phyloP scores from a whole-genome alignment of 2,329 filamentous ascomycete genomes.

The Phialophora expanda region DNA sequence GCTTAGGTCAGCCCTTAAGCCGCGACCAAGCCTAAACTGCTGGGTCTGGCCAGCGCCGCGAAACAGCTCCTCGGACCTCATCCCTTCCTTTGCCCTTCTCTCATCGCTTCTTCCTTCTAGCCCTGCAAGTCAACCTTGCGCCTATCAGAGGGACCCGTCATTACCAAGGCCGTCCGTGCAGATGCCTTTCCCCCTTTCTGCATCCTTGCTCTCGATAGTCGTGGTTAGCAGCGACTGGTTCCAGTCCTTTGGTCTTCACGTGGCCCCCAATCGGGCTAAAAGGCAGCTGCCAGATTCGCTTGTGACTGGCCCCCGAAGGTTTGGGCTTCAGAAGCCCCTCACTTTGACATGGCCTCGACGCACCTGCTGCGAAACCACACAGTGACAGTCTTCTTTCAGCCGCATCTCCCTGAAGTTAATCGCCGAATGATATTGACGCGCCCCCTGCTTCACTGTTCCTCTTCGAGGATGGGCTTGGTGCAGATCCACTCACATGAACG shows the following conservation, averaged over 20 bases:
- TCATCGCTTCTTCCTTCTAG: not conserved
- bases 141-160: not conserved
- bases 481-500: constrained; percentile 17
- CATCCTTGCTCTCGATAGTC: constrained; percentile 4
- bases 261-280: constrained; percentile 18
- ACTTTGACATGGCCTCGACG: constrained; percentile 1
- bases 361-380: not conserved
- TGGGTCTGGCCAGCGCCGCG: not conserved
- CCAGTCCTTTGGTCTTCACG: constrained; percentile 1
- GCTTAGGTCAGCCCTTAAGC: constrained; percentile 3
- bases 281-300: constrained; percentile 22
- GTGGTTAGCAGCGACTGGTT: constrained; percentile 3
- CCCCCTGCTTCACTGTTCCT: constrained; percentile 19
- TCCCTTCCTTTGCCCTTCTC: constrained; percentile 11
- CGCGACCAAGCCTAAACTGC: not conserved
- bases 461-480: not conserved
- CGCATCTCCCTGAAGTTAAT: constrained; percentile 20
- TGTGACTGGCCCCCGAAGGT: constrained; percentile 21
- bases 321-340: constrained; percentile 3
- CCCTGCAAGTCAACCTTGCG: not conserved
- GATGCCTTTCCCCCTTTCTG: not conserved
- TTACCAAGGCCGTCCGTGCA: not conserved
- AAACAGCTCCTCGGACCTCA: not conserved
- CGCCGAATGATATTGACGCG: constrained; percentile 9
- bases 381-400: constrained; percentile 24